Base-by-base conservation (phyloP, 805 yeast genomes). In the Hanseniaspora vineae region DNA sequence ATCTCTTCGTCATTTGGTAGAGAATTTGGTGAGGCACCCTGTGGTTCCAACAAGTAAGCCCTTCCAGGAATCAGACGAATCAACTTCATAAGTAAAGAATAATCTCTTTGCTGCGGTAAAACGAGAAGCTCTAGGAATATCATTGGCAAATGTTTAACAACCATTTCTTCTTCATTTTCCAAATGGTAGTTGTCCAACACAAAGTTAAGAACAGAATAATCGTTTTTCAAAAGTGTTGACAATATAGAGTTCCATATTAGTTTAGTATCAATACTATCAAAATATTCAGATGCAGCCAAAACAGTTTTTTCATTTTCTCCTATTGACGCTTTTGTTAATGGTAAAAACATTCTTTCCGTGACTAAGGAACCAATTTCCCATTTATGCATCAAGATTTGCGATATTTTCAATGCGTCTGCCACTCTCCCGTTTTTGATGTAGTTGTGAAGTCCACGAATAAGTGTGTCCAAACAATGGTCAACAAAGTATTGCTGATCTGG, bases 351-450 rank as follows among this genome's bases (percentile, higher is more conserved):
- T 23, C 68, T 64, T 0, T 96, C 94, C 0, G 88, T 78, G 1
- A 90, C 67, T 13, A 74, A 61, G 11, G 80, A 77, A 12, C 96
- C 94, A 40, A 92, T 80, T 62, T 92, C 98, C 97, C 97, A 92
- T 51, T 87, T 77, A 58, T 92, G 97, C 80, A 89, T 76, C 3
- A 89, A 70, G 0, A 92, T 77, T 3, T 81, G 66, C 1, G 86
- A 72, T 6, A 90, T 80, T 45, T 72, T 76, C 55, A 78, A 78
- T 0, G 84, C 79, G 19, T 70, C 73, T 1, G 76, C 65, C 31
- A 57, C 51, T 6, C 55, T 47, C 46, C 72, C 66, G 42, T 59
- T 50, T 20, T 53, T 47, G 2, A 83, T 62, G 50, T 76, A 60
- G 6, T 69, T 68, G 35, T 76, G 60, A 12, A 92, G 60, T 0